Base-by-base conservation (phyloP, 2,329 filamentous ascomycete genomes). In the Aspergillus sp. region DNA sequence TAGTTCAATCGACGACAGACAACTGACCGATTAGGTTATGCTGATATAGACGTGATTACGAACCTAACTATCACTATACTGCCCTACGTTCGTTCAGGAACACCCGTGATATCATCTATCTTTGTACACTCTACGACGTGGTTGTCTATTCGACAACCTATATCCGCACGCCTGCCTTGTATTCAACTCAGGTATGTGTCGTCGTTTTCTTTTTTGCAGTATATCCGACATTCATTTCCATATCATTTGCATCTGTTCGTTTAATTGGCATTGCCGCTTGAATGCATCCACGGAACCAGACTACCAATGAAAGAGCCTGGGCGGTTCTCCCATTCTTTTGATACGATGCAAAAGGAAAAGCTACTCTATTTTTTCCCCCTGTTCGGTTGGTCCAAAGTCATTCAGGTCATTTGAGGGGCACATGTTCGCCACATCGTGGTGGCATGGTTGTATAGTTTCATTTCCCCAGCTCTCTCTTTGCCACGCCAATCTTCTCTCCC, bases 11-110 rank as follows among this genome's bases (percentile, higher is more conserved):
- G 30, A 20, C 35, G 32, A 19, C 39, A 45, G 35, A 39, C 43
- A 56, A 37, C 33, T 39, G 19, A 41, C 37, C 48, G 23, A 41
- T 45, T 39, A 10, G 10, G 4, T 12, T 30, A 30, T 30, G 9
- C 33, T 37, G 13, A 37, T 37, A 49, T 51, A 64, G 61, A 60
- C 50, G 59, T 59, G 56, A 60, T 60, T 58, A 63, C 61, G 60
- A 61, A 43, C 23, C 23, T 47, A 47, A 43, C 48, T 56, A 46
- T 41, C 47, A 53, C 46, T 51, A 53, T 51, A 46, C 51, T 47
- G 44, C 47, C 46, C 49, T 46, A n/a, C 37, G 46, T 49, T 41
- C 43, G 48, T 49, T 41, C 41, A 12, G 38, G 19, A 23, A 20
- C 38, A 19, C 19, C 10, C 12, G 38, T 23, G 38, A 22, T 41